A percentile compares a stretch with the other conserved stretches of the same genome.
These are phyloP conservation scores for Wickerhamomyces ciferrii DNA, from an alignment of 805 yeast species.

Conservation along the genomic window DNA sequence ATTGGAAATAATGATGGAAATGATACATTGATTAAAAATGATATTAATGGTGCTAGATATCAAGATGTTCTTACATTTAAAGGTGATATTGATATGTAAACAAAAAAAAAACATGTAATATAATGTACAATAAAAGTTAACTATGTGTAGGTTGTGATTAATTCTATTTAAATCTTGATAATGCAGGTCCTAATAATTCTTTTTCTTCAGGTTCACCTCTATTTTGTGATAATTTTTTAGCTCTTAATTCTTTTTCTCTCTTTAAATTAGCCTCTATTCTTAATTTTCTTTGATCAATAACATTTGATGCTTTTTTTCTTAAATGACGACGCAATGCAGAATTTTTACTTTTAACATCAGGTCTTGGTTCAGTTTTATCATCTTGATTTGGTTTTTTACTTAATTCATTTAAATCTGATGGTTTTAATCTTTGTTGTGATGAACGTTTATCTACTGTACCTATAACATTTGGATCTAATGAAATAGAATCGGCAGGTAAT, in stretches of 20 bases:
- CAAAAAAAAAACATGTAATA: not conserved
- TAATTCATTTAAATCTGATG: conserved; percentile 47
- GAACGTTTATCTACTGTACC: conserved; percentile 81
- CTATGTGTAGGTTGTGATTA: no score
- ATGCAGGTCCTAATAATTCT: conserved; percentile 34
- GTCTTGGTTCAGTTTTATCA: conserved; percentile 39
- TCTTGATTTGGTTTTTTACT: conserved; percentile 29
- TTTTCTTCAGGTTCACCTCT: conserved; percentile 47
- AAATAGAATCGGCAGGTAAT: conserved; percentile 86
- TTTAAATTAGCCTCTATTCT: conserved; percentile 71
- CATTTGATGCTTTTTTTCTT: conserved; percentile 80
- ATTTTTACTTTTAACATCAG: conserved; percentile 73
- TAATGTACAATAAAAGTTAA: no score
- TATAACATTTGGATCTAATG: conserved; percentile 81
- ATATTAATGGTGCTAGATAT: conserved; percentile 61
- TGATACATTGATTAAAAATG: conserved; percentile 8
- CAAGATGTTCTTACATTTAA: conserved; percentile 62
- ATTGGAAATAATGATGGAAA: conserved; percentile 5
- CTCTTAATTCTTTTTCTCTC: conserved; percentile 68
- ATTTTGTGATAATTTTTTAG: conserved; percentile 38
- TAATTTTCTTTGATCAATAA: conserved; percentile 77
- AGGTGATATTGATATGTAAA: conserved; percentile 46
- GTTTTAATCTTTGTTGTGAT: conserved; percentile 54
- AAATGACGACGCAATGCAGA: conserved; percentile 76
- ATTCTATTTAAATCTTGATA: conserved; percentile 30